Percentiles rank a stretch among this genome's conserved stretches.
phyloP scores from a whole-genome alignment of 495 filamentous ascomycete genomes.

The Penicillium paxilli region DNA sequence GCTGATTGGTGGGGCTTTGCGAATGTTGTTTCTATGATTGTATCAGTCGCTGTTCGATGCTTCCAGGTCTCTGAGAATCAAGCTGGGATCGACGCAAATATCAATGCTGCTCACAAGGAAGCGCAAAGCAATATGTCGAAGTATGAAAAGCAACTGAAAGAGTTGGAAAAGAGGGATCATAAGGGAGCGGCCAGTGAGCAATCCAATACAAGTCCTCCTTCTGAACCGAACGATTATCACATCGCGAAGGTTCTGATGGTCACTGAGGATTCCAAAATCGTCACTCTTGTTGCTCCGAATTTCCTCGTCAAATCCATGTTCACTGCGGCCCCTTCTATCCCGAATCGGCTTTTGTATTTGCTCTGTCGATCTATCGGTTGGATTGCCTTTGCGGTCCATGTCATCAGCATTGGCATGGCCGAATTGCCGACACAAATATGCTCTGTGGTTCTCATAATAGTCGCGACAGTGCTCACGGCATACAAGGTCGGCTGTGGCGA shows the following conservation, averaged over 20 bases:
- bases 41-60: conserved; percentile 11
- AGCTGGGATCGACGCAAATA: conserved; percentile 7
- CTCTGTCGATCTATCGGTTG: conserved; percentile 5
- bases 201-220: neutral
- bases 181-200: no score
- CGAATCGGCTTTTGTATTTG: neutral
- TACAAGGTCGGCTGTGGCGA: conserved; percentile 10
- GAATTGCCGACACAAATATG: conserved; percentile 11
- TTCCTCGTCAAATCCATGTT: conserved; percentile 7
- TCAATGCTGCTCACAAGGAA: neutral
- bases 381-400: conserved; percentile 14
- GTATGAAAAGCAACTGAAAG: neutral
- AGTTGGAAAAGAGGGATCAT: neutral
- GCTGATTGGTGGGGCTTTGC: conserved; percentile 18
- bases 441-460: conserved; percentile 9
- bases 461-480: conserved; percentile 4
- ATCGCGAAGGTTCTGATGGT: conserved; percentile 9
- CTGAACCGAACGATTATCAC: neutral
- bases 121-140: neutral
- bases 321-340: neutral
- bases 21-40: conserved; percentile 12
- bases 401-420: conserved; percentile 18
- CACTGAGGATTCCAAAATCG: conserved; percentile 5
- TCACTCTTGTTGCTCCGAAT: conserved; percentile 9
- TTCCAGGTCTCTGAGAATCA: conserved; percentile 9